Base-by-base conservation (phyloP, 2,329 filamentous ascomycete species). In the Hypocrella siamensis region DNA sequence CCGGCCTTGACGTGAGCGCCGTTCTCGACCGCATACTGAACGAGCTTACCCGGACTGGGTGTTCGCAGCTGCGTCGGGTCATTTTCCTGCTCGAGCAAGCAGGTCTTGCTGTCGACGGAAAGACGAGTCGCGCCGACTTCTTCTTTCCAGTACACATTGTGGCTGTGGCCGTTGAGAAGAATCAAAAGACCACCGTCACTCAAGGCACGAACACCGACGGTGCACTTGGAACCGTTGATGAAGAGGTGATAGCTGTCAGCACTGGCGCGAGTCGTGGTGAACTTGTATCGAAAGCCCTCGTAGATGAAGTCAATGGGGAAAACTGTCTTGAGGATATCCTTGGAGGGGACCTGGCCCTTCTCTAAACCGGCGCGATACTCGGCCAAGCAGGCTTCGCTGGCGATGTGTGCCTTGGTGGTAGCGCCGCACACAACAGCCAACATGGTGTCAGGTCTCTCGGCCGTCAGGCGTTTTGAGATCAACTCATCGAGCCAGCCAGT, bases 71-170 rank as follows among this genome's bases (percentile, higher is more conserved):
- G 90, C 4, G 90, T 98, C 6, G 90, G 90, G 55, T 98, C 90
- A 54, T 96, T 98, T 67, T 98, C 90, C 58, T 96, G 85, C 68
- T 98, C 90, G 22, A 98, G 73, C 49, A 98, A 61, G 56, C 88
- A 96, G 19, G 90, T 98, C 75, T 96, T 98, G 66, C 85, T 83
- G 54, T 98, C 90, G 17, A 98, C 86, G 19, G 86, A 94, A 44
- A 98, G 62, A 54, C 90, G 86, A 31, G 90, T 94, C 24, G 88
- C 90, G 35, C 86, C 86, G 29, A 93, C 84, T 56, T 98, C 90
- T 52, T 98, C 90, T 62, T 96, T 96, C 90, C 90, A 98, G 74
- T 98, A 98, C 39, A 96, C 77, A 51, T 90, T 98, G 75, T 98
- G 90, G 45, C 83, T 93, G 56, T 84, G 83, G 38, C 90, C 90